phyloP scores from a whole-genome alignment of 2,329 filamentous ascomycete species.

The Verticillium nonalfalfae region DNA sequence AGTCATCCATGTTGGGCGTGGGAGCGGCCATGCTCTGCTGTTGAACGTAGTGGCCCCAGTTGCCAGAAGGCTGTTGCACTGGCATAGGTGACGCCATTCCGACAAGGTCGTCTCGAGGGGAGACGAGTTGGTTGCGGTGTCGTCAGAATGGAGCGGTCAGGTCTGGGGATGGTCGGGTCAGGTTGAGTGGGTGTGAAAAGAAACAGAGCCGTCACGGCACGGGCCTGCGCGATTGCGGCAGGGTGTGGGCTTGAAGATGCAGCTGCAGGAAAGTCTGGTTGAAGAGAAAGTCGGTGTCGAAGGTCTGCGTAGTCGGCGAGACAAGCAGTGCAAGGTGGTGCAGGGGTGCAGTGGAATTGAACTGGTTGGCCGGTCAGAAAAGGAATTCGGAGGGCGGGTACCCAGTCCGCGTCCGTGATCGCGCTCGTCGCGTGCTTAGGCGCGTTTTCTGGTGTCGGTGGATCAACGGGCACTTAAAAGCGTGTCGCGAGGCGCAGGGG shows the following conservation, averaged over 20 bases:
- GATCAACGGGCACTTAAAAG: neutral
- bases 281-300: neutral
- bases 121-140: neutral
- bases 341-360: neutral
- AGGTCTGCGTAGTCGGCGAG: neutral
- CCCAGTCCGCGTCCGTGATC: neutral
- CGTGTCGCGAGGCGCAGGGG: neutral
- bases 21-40: neutral
- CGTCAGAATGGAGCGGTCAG: neutral
- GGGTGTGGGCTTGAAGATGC: neutral
- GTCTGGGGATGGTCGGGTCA: neutral
- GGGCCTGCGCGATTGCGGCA: neutral
- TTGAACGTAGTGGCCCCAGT: neutral
- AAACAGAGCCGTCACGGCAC: neutral
- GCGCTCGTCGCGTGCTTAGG: neutral
- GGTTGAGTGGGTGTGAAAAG: neutral
- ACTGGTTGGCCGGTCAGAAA: neutral
- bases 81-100: neutral
- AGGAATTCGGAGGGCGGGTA: neutral
- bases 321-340: neutral
- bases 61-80: neutral
- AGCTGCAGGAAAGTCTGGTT: neutral
- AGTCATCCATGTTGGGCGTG: neutral
- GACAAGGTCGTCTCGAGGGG: neutral
- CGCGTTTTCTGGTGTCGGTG: neutral